Conservation (phyloP, 2,329 filamentous ascomycete genomes). For the Venturia aucupariae region DNA sequence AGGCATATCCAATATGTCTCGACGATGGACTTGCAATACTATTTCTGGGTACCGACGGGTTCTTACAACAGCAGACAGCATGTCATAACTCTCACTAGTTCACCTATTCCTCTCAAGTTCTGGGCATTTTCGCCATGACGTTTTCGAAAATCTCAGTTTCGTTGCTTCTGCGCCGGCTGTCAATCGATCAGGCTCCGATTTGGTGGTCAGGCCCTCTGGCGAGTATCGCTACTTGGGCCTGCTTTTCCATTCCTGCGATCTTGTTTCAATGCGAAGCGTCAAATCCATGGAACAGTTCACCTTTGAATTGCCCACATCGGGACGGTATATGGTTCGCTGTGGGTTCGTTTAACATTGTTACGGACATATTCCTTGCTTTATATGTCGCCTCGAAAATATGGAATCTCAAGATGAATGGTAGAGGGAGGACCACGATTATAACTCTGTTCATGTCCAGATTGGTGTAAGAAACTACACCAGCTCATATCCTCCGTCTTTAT, state of each 20-base stretch:
- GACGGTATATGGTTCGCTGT: neutral
- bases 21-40: neutral
- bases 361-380: neutral
- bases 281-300: neutral
- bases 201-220: neutral
- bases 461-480: neutral
- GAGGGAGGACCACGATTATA: neutral
- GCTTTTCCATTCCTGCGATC: neutral
- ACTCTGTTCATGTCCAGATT: neutral
- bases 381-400: neutral
- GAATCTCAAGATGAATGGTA: neutral
- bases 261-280: neutral
- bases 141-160: conserved; percentile 1
- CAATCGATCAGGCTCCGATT: neutral
- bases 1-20: neutral
- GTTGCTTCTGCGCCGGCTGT: neutral
- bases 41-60: neutral
- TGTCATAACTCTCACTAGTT: neutral
- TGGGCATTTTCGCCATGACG: neutral
- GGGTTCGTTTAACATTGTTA: neutral
- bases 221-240: neutral
- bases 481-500: neutral
- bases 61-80: neutral
- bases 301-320: neutral
- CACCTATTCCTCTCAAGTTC: neutral